Conservation (phyloP, 2,329 filamentous ascomycete genomes). For the Aspergillus udagawae region DNA sequence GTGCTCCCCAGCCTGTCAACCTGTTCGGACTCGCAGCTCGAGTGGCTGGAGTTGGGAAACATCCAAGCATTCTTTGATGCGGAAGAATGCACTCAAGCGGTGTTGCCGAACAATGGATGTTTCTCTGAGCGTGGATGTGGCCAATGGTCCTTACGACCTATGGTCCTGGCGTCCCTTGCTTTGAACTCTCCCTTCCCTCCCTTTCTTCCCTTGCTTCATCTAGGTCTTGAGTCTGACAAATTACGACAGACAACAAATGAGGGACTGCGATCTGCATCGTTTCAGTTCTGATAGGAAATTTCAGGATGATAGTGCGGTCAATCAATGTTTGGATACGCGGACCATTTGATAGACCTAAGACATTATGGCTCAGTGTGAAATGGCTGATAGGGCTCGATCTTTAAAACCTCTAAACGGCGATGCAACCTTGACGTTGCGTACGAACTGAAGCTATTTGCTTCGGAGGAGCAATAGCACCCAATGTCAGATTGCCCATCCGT, state of each 20-base stretch:
- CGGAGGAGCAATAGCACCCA: not conserved
- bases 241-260: not conserved
- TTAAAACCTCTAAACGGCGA: not conserved
- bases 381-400: not conserved
- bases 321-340: not conserved
- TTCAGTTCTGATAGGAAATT: not conserved
- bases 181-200: not conserved
- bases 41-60: not conserved
- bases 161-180: conserved; percentile 4
- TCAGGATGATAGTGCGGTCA: not conserved
- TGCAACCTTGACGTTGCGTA: not conserved
- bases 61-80: not conserved
- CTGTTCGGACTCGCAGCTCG: not conserved
- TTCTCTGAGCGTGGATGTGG: not conserved
- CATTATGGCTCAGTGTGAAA: not conserved
- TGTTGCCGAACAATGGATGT: not conserved
- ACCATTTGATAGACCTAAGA: not conserved
- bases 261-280: not conserved
- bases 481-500: not conserved
- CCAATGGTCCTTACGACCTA: not conserved
- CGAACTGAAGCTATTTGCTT: not conserved
- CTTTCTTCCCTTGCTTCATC: conserved; percentile 4
- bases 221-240: not conserved
- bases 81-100: not conserved
- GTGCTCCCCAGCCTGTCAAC: not conserved